Base-by-base conservation (phyloP, 2,329 filamentous ascomycete species). In the Cytospora chrysosperma region DNA sequence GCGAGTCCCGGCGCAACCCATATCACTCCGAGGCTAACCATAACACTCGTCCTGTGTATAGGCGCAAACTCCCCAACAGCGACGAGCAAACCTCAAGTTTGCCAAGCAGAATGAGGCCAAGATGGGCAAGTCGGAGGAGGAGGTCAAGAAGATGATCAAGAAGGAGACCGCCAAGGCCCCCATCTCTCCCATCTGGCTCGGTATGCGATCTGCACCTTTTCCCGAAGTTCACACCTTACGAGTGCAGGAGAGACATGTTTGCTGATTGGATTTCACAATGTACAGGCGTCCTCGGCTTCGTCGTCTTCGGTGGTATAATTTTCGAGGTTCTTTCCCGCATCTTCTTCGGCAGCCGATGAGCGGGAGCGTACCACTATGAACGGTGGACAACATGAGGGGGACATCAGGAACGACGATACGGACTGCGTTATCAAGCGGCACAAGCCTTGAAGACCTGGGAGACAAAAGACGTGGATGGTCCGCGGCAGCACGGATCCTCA, bases 21-120 rank as follows among this genome's bases (percentile, higher is more conserved):
- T 32, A n/a, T n/a, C 30, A 32, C 43, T 12, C 24, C 37, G 49
- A 15, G 15, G 53, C 56, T 54, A 24, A 55, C 28, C 28, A 12
- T n/a, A 6, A 3, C 49, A 19, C 12, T 6, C 6, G 19, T 15
- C 40, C 40, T 30, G 26, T 12, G 61, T 30, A 66, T 72, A 93
- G 90, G 90, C 88, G 70, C 91, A 94, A 88, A 95, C 91, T 69
- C 91, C 89, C 70, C 85, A 92, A 77, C 92, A 95, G 81, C 88
- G 91, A 75, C 87, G 87, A 73, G 88, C 89, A 67, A 95, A 95
- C 80, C 85, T 85, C 73, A 89, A 90, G 77, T 96, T 92, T 78
- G 88, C 84, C 69, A 88, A 89, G 75, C 82, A 85, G 60, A 88
- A 94, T 75, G 87, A 90, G 74, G 79, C 82, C 65, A 90, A 88